Evolutionary conservation across 1,284 basidiomycete genomes (phyloP).

Genomic region (Austroboletus rostrupii): DNA sequence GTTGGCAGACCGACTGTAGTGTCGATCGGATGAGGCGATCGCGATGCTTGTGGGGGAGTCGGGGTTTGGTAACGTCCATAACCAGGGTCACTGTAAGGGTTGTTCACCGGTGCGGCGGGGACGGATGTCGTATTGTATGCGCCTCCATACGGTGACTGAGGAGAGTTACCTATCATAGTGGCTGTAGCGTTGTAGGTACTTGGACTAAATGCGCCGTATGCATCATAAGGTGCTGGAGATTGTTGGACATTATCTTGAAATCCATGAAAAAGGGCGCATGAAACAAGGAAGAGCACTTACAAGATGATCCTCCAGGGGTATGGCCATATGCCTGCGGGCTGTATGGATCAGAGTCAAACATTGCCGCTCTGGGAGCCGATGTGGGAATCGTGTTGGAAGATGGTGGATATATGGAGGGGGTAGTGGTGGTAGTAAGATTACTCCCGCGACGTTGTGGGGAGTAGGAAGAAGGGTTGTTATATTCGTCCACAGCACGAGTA

Average conservation of each 20-base stretch:
- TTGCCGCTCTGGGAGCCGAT: conserved; percentile 18
- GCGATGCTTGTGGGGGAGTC: conserved; percentile 27
- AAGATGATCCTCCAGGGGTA: conserved; percentile 47
- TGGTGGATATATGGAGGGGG: conserved; percentile 40
- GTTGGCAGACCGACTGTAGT: conserved; percentile 30
- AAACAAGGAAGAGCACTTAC: conserved; percentile 37
- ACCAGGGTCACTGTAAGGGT: conserved; percentile 25
- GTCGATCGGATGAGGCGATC: conserved; percentile 28
- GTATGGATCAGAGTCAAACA: conserved; percentile 31
- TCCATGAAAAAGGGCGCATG: not conserved
- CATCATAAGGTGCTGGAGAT: conserved; percentile 48
- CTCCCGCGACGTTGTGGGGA: conserved; percentile 42
- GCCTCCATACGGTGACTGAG: conserved; percentile 35
- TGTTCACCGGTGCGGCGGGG: conserved; percentile 27
- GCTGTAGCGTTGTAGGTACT: conserved; percentile 39
- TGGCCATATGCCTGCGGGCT: conserved; percentile 50
- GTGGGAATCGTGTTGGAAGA: conserved; percentile 22
- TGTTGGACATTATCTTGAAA: conserved; percentile 53
- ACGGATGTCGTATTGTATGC: conserved; percentile 50
- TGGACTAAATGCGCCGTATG: conserved; percentile 43
- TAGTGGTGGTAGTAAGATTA: conserved; percentile 37
- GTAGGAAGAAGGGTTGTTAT: conserved; percentile 49
- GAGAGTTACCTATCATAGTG: conserved; percentile 24
- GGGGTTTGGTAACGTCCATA: conserved; percentile 24
- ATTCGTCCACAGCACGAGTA: conserved; percentile 69